A percentile compares a stretch with the other conserved stretches of the same genome.
phyloP scores from a whole-genome alignment of 225 moss, liverwort and hornwort genomes.

The Polytrichum formosum region DNA sequence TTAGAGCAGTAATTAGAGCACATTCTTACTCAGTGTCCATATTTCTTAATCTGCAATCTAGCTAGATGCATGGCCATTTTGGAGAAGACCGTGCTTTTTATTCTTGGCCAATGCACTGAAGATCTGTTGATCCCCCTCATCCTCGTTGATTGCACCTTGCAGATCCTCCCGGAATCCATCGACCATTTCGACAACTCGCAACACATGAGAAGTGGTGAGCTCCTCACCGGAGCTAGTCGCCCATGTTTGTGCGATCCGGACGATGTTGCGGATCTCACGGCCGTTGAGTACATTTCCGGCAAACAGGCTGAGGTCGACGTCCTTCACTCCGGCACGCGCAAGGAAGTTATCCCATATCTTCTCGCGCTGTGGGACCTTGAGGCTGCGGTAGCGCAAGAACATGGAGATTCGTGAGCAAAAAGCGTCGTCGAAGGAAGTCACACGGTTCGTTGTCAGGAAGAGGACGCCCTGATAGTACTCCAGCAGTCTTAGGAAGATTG shows the following conservation, averaged over 20 bases:
- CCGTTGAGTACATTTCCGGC: slow-evolving; percentile 47
- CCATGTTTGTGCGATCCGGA: slow-evolving; percentile 44
- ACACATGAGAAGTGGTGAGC: slow-evolving; percentile 29
- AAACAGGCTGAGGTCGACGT: slow-evolving; percentile 19
- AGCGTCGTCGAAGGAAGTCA: slow-evolving; percentile 63
- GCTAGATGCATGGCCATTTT: too few relatives aligned
- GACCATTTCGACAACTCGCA: slow-evolving; percentile 33
- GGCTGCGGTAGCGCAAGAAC: slow-evolving; percentile 57
- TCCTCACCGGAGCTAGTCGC: slow-evolving; percentile 21
- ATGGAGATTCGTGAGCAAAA: slow-evolving; percentile 65
- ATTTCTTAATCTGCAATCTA: too few relatives aligned
- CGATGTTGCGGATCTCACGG: slow-evolving; percentile 59
- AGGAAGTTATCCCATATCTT: slow-evolving; percentile 48
- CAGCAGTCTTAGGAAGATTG: slow-evolving; percentile 61
- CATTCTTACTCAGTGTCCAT: too few relatives aligned
- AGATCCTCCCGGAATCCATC: slow-evolving; percentile 34
- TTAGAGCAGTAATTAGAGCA: too few relatives aligned
- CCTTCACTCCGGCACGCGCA: slow-evolving; percentile 18
- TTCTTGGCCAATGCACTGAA: slow-evolving; percentile 18
- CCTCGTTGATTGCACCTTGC: slow-evolving; percentile 30
- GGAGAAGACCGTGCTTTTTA: not conserved
- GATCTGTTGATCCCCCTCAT: slow-evolving; percentile 19
- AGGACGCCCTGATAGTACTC: slow-evolving; percentile 67
- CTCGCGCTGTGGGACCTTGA: slow-evolving; percentile 23
- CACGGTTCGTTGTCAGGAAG: slow-evolving; percentile 60